Conservation (phyloP, 148 eudicot genomes). For the Diospyros lotus region DNA sequence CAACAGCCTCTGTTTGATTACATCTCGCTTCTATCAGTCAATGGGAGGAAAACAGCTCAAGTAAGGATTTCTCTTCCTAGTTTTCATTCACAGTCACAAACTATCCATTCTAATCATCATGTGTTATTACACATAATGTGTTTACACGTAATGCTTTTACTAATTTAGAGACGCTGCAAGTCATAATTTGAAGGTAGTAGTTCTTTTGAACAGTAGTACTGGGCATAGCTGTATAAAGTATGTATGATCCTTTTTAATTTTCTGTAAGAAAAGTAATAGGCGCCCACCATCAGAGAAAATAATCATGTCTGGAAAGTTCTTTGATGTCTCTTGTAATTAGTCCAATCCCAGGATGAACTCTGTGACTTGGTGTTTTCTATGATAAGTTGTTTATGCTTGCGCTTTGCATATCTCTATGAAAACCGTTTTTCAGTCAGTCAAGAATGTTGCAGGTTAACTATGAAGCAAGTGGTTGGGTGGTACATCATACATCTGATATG, state of each 20-base stretch:
- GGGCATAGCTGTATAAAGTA: neutral
- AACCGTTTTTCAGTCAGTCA: conserved; percentile 20
- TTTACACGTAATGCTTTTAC: neutral
- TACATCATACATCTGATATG: conserved; percentile 72
- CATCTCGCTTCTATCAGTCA: conserved; percentile 50
- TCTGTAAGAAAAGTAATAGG: neutral
- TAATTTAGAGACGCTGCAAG: neutral
- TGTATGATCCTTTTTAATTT: neutral
- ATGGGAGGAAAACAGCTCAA: conserved; percentile 68
- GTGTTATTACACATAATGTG: neutral
- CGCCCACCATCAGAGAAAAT: neutral
- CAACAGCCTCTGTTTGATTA: conserved; percentile 77
- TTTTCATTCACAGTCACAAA: neutral
- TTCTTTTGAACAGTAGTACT: neutral
- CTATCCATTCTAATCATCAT: neutral
- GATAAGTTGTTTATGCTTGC: neutral
- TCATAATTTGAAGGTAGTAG: neutral
- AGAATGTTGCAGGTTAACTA: conserved; percentile 59
- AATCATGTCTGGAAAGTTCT: neutral
- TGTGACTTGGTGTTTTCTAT: neutral
- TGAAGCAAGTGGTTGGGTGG: conserved; percentile 83
- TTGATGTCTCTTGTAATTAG: neutral
- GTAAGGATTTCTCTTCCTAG: conserved; percentile 19
- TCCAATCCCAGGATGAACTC: neutral
- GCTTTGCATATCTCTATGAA: neutral